These are phyloP conservation scores for Dioscorea alata DNA, from an alignment of 106 monocot genomes.

Conservation along the genomic window DNA sequence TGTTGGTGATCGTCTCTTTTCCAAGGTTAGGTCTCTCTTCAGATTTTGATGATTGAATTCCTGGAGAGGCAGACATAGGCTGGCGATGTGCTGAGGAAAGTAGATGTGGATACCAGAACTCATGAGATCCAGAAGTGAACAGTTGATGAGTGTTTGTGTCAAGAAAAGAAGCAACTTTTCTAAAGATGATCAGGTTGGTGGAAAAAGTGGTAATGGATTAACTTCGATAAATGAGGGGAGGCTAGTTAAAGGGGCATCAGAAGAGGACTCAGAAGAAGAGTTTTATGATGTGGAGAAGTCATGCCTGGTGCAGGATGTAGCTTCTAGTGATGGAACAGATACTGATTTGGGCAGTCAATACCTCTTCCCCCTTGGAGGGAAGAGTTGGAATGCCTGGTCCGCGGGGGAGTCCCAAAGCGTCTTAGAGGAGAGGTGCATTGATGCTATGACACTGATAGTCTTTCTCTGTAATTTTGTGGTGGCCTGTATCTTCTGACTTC, in stretches of 20 bases:
- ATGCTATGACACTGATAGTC: not conserved
- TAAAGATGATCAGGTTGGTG: slow-evolving; percentile 5
- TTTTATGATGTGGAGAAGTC: too few relatives aligned
- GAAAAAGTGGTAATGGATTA: slow-evolving; percentile 15
- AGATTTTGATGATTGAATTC: too few relatives aligned
- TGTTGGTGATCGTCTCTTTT: too few relatives aligned
- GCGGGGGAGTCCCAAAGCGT: slow-evolving; percentile 87
- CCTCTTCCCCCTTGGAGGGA: too few relatives aligned
- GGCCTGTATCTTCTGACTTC: not conserved
- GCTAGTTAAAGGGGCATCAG: slow-evolving; percentile 8
- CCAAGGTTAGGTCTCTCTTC: too few relatives aligned
- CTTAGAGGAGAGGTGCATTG: slow-evolving; percentile 89
- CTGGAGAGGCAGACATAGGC: too few relatives aligned
- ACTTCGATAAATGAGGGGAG: slow-evolving; percentile 37
- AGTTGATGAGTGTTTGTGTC: slow-evolving; percentile 70
- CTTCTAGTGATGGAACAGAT: too few relatives aligned
- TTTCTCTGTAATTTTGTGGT: not conserved
- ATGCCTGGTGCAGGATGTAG: too few relatives aligned
- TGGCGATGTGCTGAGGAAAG: too few relatives aligned
- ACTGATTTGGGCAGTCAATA: too few relatives aligned
- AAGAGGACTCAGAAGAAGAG: too few relatives aligned
- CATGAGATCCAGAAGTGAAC: slow-evolving; percentile 44
- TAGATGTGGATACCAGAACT: slow-evolving; percentile 26
- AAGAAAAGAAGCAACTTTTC: slow-evolving; percentile 21
- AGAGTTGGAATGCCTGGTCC: too few relatives aligned